Conservation (phyloP, 1,284 basidiomycete species). For the Cryptococcus sp. region DNA sequence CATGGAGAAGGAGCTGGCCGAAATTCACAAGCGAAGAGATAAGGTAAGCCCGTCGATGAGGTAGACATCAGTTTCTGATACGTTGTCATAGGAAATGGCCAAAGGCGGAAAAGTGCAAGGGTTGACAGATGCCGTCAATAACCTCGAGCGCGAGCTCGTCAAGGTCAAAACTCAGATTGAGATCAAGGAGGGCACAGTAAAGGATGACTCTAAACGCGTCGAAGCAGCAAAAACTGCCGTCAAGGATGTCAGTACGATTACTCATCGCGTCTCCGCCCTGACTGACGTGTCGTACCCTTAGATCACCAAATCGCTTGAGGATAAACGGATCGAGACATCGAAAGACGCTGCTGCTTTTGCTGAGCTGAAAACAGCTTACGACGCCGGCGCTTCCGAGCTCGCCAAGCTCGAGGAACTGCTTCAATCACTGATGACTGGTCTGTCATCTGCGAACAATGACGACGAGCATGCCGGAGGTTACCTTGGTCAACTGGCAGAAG, state of each 20-base stretch:
- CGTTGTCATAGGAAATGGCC: conserved; percentile 54
- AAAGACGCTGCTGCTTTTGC: conserved; percentile 48
- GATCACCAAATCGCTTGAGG: conserved; percentile 61
- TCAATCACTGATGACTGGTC: conserved; percentile 89
- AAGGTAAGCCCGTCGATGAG: conserved; percentile 47
- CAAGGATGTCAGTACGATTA: conserved; percentile 59
- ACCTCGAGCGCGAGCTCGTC: conserved; percentile 79
- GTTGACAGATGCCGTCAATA: conserved; percentile 74
- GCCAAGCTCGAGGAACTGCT: conserved; percentile 86
- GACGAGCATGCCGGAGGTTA: conserved; percentile 78
- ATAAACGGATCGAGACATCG: conserved; percentile 65
- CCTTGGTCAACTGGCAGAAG: conserved; percentile 93
- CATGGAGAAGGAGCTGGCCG: conserved; percentile 63
- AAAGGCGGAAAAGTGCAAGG: conserved; percentile 80
- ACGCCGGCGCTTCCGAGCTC: conserved; percentile 66
- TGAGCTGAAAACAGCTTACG: conserved; percentile 64
- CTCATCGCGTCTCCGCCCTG: background rate
- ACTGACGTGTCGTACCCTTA: conserved; percentile 38
- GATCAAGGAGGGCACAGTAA: conserved; percentile 73
- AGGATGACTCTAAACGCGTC: conserved; percentile 75
- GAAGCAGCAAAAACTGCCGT: conserved; percentile 62
- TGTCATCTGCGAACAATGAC: conserved; percentile 67
- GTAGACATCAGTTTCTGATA: background rate
- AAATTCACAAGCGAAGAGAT: conserved; percentile 64
- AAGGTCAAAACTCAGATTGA: conserved; percentile 86